A percentile compares a stretch with the other conserved stretches of the same genome.
Conservation (phyloP, 768 basidiomycete species). For the Tremella yokohamensis region DNA sequence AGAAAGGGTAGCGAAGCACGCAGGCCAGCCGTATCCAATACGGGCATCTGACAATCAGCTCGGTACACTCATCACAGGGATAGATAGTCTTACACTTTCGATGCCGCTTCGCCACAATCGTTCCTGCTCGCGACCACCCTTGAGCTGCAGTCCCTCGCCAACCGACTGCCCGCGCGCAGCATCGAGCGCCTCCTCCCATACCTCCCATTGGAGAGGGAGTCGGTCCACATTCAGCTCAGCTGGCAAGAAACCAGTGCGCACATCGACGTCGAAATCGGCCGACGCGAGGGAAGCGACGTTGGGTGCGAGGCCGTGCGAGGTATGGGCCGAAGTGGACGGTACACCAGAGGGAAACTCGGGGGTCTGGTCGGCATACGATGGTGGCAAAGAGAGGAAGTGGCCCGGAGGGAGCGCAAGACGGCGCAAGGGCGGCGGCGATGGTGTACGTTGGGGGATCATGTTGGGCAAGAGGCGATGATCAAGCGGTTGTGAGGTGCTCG, state of each 20-base stretch:
- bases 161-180: conserved; percentile 54
- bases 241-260: conserved; percentile 86
- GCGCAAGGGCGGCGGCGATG: conserved; percentile 5
- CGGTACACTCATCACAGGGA: not conserved
- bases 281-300: conserved; percentile 69
- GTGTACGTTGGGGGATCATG: conserved; percentile 11
- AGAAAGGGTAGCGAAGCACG: conserved; percentile 60
- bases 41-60: conserved; percentile 58
- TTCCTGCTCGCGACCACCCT: conserved; percentile 54
- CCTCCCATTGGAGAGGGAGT: conserved; percentile 63
- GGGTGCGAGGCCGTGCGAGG: conserved; percentile 43
- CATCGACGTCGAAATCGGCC: conserved; percentile 89
- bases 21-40: conserved; percentile 61
- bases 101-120: conserved; percentile 64
- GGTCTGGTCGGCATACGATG: conserved; percentile 33
- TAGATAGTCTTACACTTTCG: conserved; percentile 58
- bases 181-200: conserved; percentile 62
- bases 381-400: conserved; percentile 49
- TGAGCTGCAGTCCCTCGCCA: conserved; percentile 43
- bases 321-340: conserved; percentile 31
- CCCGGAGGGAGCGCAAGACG: conserved; percentile 27
- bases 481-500: too few species aligned
- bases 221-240: conserved; percentile 65
- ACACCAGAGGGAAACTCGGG: conserved; percentile 10
- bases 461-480: not conserved